phyloP scores from a whole-genome alignment of 2,329 filamentous ascomycete genomes.

The Arthrobotrys pseudoclavata region DNA sequence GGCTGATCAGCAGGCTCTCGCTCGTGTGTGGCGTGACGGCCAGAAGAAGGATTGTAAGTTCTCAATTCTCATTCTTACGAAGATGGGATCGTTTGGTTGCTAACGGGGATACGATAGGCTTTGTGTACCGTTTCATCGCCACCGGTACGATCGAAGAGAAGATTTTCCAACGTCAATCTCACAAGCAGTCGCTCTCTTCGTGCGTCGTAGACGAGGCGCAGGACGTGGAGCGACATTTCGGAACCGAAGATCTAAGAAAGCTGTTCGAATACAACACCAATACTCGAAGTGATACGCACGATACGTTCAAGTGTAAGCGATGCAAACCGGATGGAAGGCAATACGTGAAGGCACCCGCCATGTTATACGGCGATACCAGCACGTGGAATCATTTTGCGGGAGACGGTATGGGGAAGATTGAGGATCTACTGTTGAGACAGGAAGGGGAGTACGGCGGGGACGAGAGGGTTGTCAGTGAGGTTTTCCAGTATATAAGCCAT shows the following conservation, averaged over 20 bases:
- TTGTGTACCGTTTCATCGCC: conserved; percentile 99
- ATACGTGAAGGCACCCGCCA: conserved; percentile 88
- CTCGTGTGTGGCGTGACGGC: conserved; percentile 97
- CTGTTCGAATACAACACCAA: conserved; percentile 90
- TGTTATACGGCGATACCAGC: conserved; percentile 97
- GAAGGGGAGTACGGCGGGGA: conserved; percentile 75
- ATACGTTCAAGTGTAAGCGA: conserved; percentile 98
- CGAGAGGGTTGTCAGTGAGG: conserved; percentile 81
- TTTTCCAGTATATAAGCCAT: conserved; percentile 99
- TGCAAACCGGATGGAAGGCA: conserved; percentile 87
- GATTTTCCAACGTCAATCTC: conserved; percentile 97
- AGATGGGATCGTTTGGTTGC: background rate
- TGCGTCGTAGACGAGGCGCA: conserved; percentile 97
- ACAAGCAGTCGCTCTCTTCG: conserved; percentile 96
- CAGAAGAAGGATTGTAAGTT: conserved; percentile 91
- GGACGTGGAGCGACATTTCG: conserved; percentile 97
- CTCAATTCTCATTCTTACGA: background rate
- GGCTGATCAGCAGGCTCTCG: conserved; percentile 95
- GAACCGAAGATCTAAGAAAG: conserved; percentile 87
- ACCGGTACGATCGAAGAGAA: conserved; percentile 99
- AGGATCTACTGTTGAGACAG: conserved; percentile 90
- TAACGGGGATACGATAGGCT: conserved; percentile 66
- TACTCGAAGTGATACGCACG: conserved; percentile 93
- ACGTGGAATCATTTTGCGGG: conserved; percentile 99
- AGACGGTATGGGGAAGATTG: conserved; percentile 81